Percentiles rank a stretch among this genome's conserved stretches.
Evolutionary conservation across 345 rosid genomes (phyloP).

Genomic region (Sonneratia caseolaris): DNA sequence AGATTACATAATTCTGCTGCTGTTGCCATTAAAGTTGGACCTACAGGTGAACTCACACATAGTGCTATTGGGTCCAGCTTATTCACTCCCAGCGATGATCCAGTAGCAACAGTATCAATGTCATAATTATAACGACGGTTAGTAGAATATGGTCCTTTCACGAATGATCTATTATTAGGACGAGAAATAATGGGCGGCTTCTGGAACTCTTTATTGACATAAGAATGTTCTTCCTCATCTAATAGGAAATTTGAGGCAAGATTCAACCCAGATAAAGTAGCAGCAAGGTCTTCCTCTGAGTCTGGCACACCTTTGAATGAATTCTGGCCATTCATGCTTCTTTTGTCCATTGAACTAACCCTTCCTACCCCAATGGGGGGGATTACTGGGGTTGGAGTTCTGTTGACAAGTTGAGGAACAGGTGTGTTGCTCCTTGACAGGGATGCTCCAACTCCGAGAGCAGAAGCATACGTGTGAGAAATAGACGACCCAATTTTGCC

Average conservation of each 20-base stretch:
- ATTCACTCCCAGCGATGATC: constrained; percentile 40
- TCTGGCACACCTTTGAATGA: constrained; percentile 25
- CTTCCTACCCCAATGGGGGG: constrained; percentile 52
- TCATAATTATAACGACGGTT: constrained; percentile 39
- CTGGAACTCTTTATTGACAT: constrained; percentile 21
- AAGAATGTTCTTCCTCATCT: constrained; percentile 29
- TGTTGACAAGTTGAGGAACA: constrained; percentile 47
- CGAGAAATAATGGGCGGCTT: constrained; percentile 18
- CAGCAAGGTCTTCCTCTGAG: constrained; percentile 33
- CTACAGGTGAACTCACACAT: constrained; percentile 25
- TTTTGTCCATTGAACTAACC: constrained; percentile 35
- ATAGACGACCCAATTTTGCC: constrained; percentile 29
- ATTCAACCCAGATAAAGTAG: constrained; percentile 51
- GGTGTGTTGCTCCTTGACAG: constrained; percentile 58
- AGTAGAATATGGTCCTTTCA: constrained; percentile 26
- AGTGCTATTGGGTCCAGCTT: constrained; percentile 35
- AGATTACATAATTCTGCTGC: constrained; percentile 38
- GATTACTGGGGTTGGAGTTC: constrained; percentile 51
- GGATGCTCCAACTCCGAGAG: constrained; percentile 48
- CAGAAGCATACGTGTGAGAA: constrained; percentile 49
- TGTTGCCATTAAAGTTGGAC: constrained; percentile 33
- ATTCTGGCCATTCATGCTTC: constrained; percentile 23
- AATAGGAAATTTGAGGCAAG: constrained; percentile 28
- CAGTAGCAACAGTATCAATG: constrained; percentile 39
- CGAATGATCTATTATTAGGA: constrained; percentile 15